Percentiles rank a stretch among this genome's conserved stretches.
Evolutionary conservation across 1,284 basidiomycete genomes (phyloP).

Genomic region (Malassezia furfur): DNA sequence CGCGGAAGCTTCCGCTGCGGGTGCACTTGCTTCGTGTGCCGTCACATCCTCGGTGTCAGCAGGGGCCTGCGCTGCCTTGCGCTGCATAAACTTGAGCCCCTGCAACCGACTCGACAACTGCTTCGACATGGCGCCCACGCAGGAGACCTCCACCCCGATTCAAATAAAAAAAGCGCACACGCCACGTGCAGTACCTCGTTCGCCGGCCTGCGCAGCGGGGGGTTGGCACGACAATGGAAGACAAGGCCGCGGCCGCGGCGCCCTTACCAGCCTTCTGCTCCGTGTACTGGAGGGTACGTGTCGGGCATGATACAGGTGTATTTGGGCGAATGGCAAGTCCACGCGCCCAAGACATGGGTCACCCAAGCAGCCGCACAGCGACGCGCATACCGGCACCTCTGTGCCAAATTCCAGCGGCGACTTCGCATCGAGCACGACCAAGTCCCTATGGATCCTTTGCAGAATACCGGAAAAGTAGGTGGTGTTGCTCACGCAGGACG

Average conservation of each 20-base stretch:
- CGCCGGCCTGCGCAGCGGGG: too few relatives aligned
- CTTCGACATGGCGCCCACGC: slow-evolving; percentile 5
- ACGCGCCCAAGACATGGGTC: neutral
- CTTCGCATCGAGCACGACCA: neutral
- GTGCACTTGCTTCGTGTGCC: too few relatives aligned
- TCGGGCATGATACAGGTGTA: neutral
- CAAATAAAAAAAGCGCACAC: neutral
- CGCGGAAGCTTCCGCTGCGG: neutral
- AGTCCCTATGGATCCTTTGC: slow-evolving; percentile 4
- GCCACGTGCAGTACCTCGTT: too few relatives aligned
- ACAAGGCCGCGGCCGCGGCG: too few relatives aligned
- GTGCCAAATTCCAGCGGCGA: neutral
- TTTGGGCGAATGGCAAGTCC: neutral
- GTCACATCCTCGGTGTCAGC: neutral
- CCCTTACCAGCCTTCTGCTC: neutral
- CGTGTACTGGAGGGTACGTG: slow-evolving; percentile 1
- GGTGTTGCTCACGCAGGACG: neutral
- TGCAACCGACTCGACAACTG: slow-evolving; percentile 16
- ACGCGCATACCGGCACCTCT: slow-evolving; percentile 16
- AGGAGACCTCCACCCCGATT: neutral
- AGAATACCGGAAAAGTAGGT: neutral
- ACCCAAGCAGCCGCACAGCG: slow-evolving; percentile 1
- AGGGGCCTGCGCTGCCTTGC: slow-evolving; percentile 2
- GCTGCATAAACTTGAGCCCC: slow-evolving; percentile 20
- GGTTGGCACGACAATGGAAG: too few relatives aligned